These are phyloP conservation scores for Pseudonitzschia multistriata DNA, from an alignment of 108 stramenopile genomes.

Conservation along the genomic window DNA sequence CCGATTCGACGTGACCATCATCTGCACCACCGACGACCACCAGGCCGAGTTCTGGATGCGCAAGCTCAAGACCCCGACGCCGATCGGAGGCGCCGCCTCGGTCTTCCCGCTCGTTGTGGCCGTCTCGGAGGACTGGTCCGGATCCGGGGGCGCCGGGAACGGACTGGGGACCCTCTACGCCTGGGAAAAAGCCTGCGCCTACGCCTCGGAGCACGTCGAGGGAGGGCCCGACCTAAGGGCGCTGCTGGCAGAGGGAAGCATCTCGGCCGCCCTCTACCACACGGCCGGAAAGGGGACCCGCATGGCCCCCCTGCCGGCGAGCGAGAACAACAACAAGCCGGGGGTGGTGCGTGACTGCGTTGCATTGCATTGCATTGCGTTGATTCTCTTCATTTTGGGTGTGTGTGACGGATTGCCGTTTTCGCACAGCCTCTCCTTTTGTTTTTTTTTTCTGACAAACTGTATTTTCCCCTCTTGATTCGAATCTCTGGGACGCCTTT, in stretches of 20 bases:
- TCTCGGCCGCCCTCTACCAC: constrained; percentile 93
- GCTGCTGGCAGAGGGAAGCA: constrained; percentile 44
- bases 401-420: not conserved
- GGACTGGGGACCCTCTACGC: constrained; percentile 95
- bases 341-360: constrained; percentile 84
- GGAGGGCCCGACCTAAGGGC: constrained; percentile 55
- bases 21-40: constrained; percentile 93
- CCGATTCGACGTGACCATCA: constrained; percentile 92
- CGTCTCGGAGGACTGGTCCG: constrained; percentile 93
- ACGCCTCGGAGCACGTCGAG: constrained; percentile 53
- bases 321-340: constrained; percentile 99
- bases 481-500: too few species aligned
- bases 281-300: constrained; percentile 98
- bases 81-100: not conserved
- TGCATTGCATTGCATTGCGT: too few species aligned
- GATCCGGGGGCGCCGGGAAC: constrained; percentile 90
- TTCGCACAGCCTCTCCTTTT: too few species aligned
- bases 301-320: constrained; percentile 94
- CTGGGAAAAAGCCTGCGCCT: constrained; percentile 82
- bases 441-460: not conserved
- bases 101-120: constrained; percentile 89
- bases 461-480: not conserved
- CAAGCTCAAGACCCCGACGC: constrained; percentile 49
- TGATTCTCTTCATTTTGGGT: not conserved
- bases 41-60: constrained; percentile 98